Conservation (phyloP, 2,329 filamentous ascomycete genomes). For the Fusarium sp. region DNA sequence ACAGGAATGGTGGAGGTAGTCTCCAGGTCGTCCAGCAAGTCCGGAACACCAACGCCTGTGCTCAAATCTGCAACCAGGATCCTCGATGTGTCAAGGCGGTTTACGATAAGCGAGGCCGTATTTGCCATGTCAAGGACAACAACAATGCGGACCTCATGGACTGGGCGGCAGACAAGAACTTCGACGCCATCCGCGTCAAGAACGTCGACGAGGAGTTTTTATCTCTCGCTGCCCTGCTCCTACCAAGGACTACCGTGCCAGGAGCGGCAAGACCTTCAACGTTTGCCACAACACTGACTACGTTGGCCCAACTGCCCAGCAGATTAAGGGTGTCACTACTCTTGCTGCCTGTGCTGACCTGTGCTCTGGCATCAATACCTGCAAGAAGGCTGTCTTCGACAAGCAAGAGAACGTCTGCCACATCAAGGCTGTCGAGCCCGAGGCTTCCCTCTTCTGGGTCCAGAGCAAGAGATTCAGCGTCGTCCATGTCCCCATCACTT, state of each 20-base stretch:
- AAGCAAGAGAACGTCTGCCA: conserved; percentile 39
- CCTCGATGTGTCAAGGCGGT: conserved; percentile 35
- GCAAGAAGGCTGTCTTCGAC: conserved; percentile 40
- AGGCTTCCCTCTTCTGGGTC: conserved; percentile 33
- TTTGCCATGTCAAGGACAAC: conserved; percentile 38
- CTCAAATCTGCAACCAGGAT: conserved; percentile 37
- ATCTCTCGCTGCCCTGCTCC: conserved; percentile 26
- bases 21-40: conserved; percentile 24
- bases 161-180: conserved; percentile 23
- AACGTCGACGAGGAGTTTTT: conserved; percentile 25
- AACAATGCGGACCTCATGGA: conserved; percentile 19
- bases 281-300: conserved; percentile 32
- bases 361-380: conserved; percentile 23
- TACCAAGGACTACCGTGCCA: conserved; percentile 21
- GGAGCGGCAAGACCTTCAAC: conserved; percentile 14
- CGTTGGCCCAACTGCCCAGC: conserved; percentile 7
- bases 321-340: conserved; percentile 22
- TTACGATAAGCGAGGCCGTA: conserved; percentile 29
- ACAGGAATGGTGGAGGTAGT: conserved; percentile 23
- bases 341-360: conserved; percentile 34
- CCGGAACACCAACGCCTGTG: conserved; percentile 24
- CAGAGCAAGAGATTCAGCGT: conserved; percentile 32
- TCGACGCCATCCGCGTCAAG: conserved; percentile 25
- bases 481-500: conserved; percentile 9
- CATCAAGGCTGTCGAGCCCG: conserved; percentile 31